These are phyloP conservation scores for Capillidium rhysosporum DNA, from an alignment of 371 early-diverging fungal species.

Conservation along the genomic window DNA sequence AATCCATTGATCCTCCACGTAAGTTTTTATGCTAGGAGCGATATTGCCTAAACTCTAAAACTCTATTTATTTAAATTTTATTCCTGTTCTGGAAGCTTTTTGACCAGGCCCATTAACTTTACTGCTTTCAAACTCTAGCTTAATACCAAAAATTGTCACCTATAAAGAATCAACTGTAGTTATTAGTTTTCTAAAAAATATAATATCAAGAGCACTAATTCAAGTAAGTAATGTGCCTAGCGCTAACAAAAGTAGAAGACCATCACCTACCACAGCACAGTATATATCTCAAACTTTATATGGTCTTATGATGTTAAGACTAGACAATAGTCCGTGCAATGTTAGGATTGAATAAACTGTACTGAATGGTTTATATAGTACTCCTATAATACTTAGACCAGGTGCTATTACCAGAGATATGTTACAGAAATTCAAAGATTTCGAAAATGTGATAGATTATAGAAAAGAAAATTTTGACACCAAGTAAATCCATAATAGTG, in stretches of 20 bases:
- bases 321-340: slow-evolving; percentile 87
- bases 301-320: slow-evolving; percentile 61
- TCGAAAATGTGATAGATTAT: slow-evolving; percentile 47
- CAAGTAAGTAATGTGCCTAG: slow-evolving; percentile 77
- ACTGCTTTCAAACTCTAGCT: slow-evolving; percentile 51
- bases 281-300: slow-evolving; percentile 86
- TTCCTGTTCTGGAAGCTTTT: slow-evolving; percentile 43
- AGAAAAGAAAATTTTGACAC: slow-evolving; percentile 48
- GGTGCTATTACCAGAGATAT: slow-evolving; percentile 89
- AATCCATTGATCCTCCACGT: slow-evolving; percentile 99
- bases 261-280: slow-evolving; percentile 82
- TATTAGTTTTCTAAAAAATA: slow-evolving; percentile 87
- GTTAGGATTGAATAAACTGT: slow-evolving; percentile 97
- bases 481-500: slow-evolving; percentile 22
- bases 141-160: slow-evolving; percentile 58
- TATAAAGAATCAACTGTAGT: slow-evolving; percentile 82
- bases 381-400: slow-evolving; percentile 86
- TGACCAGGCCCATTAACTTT: slow-evolving; percentile 99
- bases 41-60: slow-evolving; percentile 25
- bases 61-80: slow-evolving; percentile 5
- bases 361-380: slow-evolving; percentile 45
- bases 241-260: slow-evolving; percentile 96
- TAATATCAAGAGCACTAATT: slow-evolving; percentile 80
- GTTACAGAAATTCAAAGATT: slow-evolving; percentile 25
- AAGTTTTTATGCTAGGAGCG: slow-evolving; percentile 72